Conservation (phyloP, 768 basidiomycete genomes). For the Macrolepiota albuminosa region DNA sequence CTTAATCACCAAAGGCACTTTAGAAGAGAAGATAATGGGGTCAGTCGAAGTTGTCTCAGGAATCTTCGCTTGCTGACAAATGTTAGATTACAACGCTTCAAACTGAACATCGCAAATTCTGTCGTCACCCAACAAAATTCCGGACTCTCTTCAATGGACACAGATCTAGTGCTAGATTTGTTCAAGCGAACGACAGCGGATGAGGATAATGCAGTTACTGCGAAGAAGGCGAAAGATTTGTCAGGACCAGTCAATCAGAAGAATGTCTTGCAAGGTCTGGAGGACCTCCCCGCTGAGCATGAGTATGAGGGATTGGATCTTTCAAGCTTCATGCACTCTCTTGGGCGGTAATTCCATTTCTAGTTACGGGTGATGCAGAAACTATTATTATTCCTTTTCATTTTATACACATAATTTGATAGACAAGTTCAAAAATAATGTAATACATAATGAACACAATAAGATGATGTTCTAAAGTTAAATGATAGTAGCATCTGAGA, state of each 20-base stretch:
- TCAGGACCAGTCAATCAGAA: conserved; percentile 66
- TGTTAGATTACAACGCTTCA: conserved; percentile 90
- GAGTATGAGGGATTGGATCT: conserved; percentile 89
- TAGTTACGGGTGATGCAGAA: neutral
- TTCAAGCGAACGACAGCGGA: conserved; percentile 83
- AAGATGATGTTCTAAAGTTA: no score
- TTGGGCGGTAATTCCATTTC: conserved; percentile 42
- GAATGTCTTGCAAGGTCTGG: conserved; percentile 82
- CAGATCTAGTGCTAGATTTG: conserved; percentile 92
- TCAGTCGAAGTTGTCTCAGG: conserved; percentile 32
- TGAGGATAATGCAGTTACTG: conserved; percentile 51
- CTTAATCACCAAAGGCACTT: conserved; percentile 90
- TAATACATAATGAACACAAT: conserved; percentile 2
- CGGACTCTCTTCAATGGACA: conserved; percentile 92
- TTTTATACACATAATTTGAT: neutral
- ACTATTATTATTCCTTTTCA: conserved; percentile 2
- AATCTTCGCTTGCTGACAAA: conserved; percentile 5
- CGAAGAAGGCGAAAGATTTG: conserved; percentile 50
- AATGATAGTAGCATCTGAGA: no score
- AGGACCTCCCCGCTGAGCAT: conserved; percentile 88
- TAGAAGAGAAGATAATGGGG: conserved; percentile 99
- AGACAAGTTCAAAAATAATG: neutral
- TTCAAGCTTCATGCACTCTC: conserved; percentile 84
- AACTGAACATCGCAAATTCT: conserved; percentile 95
- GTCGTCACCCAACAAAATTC: conserved; percentile 98